Evolutionary conservation across 768 basidiomycete species (phyloP), one percentile per base, ranked within the genome.

Genomic region (Gelatoporia subvermispora): DNA sequence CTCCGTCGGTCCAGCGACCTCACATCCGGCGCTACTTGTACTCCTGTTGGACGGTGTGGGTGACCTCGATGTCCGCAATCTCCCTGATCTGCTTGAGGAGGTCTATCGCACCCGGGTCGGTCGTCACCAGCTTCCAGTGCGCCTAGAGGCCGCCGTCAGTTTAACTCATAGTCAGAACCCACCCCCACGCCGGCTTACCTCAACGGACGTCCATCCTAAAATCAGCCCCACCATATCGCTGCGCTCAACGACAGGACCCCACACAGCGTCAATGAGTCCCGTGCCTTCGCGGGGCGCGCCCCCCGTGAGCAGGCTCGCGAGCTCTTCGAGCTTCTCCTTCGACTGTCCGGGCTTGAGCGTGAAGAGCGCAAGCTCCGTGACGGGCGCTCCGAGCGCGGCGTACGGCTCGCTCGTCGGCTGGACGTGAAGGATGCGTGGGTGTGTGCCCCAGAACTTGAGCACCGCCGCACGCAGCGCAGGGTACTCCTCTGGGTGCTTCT

Each of bases 141-240:
- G 50, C 50, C 50, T 51, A 23, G 3, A 28, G 8, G 10, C 13
- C 10, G n/a, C 10, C 18, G 16, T 23, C 23, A 47, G 25, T 16
- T 18, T 24, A 17, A 28, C 13, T 45, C n/a, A n/a, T n/a, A n/a
- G n/a, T n/a, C n/a, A n/a, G n/a, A n/a, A n/a, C n/a, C n/a, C n/a
- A n/a, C n/a, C n/a, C n/a, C n/a, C n/a, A n/a, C n/a, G n/a, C n/a
- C n/a, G n/a, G n/a, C 52, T 25, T 31, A 54, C 52, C 31, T 54
- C 52, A 13, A 50, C 41, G 17, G 43, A 49, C 23, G 43, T 42
- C 52, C 52, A 54, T 8, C 52, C 52, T 21, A 54, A 22, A 25
- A 54, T 28, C 38, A 47, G 18, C 4, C 17, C 52, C 15, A 49
- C 10, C 28, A 40, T 35, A 25, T 47, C 21, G 20, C 44, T 42